phyloP scores from a whole-genome alignment of 192 early-diverging fungal species.

The Entophlyctis luteolus region DNA sequence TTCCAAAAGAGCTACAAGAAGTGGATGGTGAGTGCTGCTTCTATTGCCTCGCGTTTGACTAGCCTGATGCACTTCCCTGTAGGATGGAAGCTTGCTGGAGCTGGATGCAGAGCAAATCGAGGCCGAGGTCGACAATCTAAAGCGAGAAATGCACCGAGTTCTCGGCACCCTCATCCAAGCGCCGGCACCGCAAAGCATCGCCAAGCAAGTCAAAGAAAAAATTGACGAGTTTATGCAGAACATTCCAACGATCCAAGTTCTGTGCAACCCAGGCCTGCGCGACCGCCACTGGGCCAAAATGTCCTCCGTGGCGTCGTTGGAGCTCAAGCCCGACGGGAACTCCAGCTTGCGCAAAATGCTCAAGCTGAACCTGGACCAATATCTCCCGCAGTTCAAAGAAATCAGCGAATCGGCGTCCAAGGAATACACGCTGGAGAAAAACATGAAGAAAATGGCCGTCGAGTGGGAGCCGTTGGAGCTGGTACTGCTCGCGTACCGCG shows the following conservation, averaged over 20 bases:
- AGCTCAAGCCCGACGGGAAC: conserved; percentile 53
- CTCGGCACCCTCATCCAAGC: conserved; percentile 52
- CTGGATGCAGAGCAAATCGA: conserved; percentile 60
- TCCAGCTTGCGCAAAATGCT: conserved; percentile 57
- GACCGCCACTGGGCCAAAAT: conserved; percentile 57
- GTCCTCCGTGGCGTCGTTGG: conserved; percentile 38
- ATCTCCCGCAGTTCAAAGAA: conserved; percentile 50
- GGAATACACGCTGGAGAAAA: conserved; percentile 65
- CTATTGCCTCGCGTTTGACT: neutral
- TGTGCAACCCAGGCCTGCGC: conserved; percentile 62
- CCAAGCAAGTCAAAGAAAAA: conserved; percentile 58
- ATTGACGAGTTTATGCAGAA: conserved; percentile 62
- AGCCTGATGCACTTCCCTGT: neutral
- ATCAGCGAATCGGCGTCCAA: conserved; percentile 60
- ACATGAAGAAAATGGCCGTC: conserved; percentile 56
- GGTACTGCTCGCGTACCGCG: conserved; percentile 53
- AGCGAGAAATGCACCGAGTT: conserved; percentile 57
- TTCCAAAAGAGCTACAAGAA: conserved; percentile 61
- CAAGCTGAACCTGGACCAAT: conserved; percentile 55
- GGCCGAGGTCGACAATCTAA: conserved; percentile 52
- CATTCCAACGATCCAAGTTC: conserved; percentile 55
- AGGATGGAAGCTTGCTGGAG: conserved; percentile 55
- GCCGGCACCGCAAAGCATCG: conserved; percentile 55
- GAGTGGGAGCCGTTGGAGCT: conserved; percentile 61
- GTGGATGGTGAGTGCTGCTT: conserved; percentile 46